Base-by-base conservation (phyloP, 768 basidiomycete genomes). In the Leccinum arenicola region DNA sequence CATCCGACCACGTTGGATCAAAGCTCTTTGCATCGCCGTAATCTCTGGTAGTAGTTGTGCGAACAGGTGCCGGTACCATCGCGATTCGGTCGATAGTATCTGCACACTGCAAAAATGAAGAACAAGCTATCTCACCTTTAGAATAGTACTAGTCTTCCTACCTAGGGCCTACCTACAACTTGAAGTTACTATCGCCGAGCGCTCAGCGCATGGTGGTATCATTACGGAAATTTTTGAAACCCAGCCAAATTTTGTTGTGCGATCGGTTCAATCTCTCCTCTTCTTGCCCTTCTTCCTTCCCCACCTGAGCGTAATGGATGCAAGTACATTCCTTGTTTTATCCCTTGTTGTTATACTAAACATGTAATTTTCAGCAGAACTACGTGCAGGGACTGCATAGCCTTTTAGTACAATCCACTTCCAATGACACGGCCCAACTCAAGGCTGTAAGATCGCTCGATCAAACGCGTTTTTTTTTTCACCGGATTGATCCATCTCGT, bases 391-490 rank as follows among this genome's bases (percentile, higher is more conserved):
- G 82, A 65, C 77, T 98, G 63, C 92, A 96, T 77, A 81, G 82
- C 75, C 84, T 97, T 60, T 87, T 99, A 54, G 77, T 89, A 60
- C 92, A 93, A 72, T 89, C 89, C 23, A 86, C 89, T 29, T 65
- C 72, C 40, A 91, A 91, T 67, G 94, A 99, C 77, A 98, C 96
- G 47, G 79, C 82, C 61, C 81, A 87, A 69, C 84, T 98, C 73
- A 96, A 97, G 79, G 83, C 88, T 67, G 96, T 96, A 76, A 75
- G 92, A 75, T 59, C 62, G 51, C 27, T 45, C 47, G 60, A 74
- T 69, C 68, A 21, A 40, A 68, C 67, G 64, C 65, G 66, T 70
- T 57, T 59, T 67, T 27, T 27, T 66, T 36, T 3, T 40, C 38
- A 19, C 45, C 52, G 40, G 14, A 61, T 58, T 64, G 19, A 68